Evolutionary conservation across 2,329 filamentous ascomycete genomes (phyloP), one percentile per base, ranked within the genome.

Genomic region (Fusarium sp.): DNA sequence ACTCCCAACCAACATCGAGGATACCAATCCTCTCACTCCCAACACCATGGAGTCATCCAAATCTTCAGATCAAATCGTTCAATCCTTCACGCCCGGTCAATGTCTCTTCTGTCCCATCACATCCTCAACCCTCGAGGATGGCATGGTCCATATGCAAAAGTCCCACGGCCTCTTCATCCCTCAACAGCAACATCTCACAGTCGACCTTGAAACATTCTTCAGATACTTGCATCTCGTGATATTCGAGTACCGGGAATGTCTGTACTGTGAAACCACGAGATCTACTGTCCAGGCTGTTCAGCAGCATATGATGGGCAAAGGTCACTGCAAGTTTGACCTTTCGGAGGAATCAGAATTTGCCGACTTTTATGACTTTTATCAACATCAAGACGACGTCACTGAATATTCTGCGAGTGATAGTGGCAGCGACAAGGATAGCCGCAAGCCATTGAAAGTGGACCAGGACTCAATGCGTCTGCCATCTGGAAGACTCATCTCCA

Each of bases 251-350:
- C 40, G 53, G 6, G 62, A 65, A 29, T 65, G 62, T 4, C 16
- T 65, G 4, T 11, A 65, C 6, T 65, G 62, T 6, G 62, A 41
- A 8, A 65, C 62, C 5, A 24, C 29, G 2, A 40, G 52, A 4
- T 12, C 29, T 0, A 60, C 62, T 0, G 18, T 47, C 0, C 62
- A 65, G 0, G 62, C 52, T 6, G 62, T 60, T 3, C 62, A 65
- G 4, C 61, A 65, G 12, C 62, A 65, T 2, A 65, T 65, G 53
- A 37, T 18, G 6, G 53, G 62, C 0, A 65, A 65, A n/a, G 62
- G 62, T 0, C 62, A 65, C 4, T 65, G 62, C 40, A 65, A 65
- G 12, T 65, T 65, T 4, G 62, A 65, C 7, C 12, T 65, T 2
- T 37, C 53, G 0, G 53, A 60, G 3, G 32, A 24, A 1, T 60